Evolutionary conservation across 148 eudicot species (phyloP).

Genomic region (Silene latifolia): DNA sequence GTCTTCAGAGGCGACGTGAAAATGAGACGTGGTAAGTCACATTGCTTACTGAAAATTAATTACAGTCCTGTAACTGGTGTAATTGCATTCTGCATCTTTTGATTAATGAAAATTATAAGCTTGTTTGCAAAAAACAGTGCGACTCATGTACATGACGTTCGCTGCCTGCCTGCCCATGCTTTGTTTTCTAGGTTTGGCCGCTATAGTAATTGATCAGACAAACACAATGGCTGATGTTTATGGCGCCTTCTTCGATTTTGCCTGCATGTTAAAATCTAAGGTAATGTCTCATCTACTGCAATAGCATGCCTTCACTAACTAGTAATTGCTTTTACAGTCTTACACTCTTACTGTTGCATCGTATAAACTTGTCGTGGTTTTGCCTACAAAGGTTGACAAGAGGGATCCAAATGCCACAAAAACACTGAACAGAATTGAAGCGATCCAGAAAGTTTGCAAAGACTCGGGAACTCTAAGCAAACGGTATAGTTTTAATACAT

Average conservation of each 20-base stretch:
- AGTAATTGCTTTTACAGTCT: not conserved
- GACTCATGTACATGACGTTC: too few species aligned
- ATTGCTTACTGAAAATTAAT: too few species aligned
- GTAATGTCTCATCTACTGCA: constrained; percentile 17
- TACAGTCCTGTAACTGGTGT: too few species aligned
- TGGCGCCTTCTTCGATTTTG: constrained; percentile 83
- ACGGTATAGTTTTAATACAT: constrained; percentile 42
- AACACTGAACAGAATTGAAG: constrained; percentile 62
- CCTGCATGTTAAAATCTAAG: constrained; percentile 74
- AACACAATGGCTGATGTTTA: constrained; percentile 76
- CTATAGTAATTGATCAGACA: constrained; percentile 65
- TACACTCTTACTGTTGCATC: not conserved
- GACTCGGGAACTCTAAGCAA: constrained; percentile 61
- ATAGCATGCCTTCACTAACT: not conserved
- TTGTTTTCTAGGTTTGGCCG: constrained; percentile 65
- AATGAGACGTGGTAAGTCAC: constrained; percentile 80
- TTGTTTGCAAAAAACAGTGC: too few species aligned
- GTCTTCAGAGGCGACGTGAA: constrained; percentile 90
- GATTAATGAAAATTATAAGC: too few species aligned
- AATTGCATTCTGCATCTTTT: too few species aligned
- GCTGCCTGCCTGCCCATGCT: too few species aligned
- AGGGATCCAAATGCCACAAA: constrained; percentile 69
- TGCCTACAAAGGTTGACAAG: constrained; percentile 45
- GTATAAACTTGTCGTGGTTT: constrained; percentile 4
- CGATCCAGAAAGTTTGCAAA: constrained; percentile 61